phyloP scores from a whole-genome alignment of 2,329 filamentous ascomycete species.

The Penicillium nordicum region DNA sequence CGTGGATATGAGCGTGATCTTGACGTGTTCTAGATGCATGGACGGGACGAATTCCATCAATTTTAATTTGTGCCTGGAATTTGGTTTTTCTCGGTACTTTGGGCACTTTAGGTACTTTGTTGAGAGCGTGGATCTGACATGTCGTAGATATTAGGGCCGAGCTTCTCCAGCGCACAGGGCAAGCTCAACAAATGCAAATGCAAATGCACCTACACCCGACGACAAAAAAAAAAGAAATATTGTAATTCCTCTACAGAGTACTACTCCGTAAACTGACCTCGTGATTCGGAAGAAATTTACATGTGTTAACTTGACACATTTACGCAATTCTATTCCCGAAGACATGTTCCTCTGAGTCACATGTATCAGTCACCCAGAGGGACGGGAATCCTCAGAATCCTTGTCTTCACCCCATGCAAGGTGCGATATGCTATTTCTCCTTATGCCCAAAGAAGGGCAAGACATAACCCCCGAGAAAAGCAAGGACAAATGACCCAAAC shows the following conservation, averaged over 20 bases:
- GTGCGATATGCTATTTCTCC: background rate
- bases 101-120: background rate
- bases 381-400: background rate
- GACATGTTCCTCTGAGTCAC: background rate
- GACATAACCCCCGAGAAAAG: background rate
- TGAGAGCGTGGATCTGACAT: background rate
- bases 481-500: background rate
- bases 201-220: background rate
- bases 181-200: background rate
- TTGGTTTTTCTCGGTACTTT: background rate
- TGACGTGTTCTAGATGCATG: background rate
- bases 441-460: background rate
- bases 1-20: background rate
- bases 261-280: background rate
- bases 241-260: background rate
- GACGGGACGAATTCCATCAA: too few species aligned
- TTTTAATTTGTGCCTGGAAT: background rate
- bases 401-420: background rate
- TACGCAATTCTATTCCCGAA: background rate
- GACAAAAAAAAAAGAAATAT: background rate
- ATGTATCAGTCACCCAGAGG: background rate
- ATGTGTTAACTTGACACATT: background rate
- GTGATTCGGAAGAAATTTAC: background rate
- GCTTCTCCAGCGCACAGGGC: background rate
- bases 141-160: background rate